phyloP scores from a whole-genome alignment of 108 stramenopile species.

The Nitzschia palea region DNA sequence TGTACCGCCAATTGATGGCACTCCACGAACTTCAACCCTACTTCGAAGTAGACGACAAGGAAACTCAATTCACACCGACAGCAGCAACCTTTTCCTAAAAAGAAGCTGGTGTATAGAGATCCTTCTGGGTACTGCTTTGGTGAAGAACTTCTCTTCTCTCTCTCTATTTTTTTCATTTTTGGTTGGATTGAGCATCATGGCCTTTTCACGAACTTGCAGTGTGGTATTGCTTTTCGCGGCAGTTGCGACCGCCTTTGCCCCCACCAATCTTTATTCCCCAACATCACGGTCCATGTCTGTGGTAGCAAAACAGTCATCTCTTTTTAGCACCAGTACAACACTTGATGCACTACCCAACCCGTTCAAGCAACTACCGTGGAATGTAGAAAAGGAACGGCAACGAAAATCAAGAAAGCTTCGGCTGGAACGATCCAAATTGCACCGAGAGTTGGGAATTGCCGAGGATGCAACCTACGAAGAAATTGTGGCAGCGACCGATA shows the following conservation, averaged over 20 bases:
- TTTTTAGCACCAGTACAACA: background rate
- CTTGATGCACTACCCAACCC: conserved; percentile 53
- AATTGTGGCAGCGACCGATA: conserved; percentile 65
- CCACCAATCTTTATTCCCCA: background rate
- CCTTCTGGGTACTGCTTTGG: background rate
- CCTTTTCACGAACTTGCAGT: background rate
- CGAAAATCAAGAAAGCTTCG: conserved; percentile 56
- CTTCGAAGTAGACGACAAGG: too few species aligned
- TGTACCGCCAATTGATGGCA: background rate
- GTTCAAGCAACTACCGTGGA: conserved; percentile 78
- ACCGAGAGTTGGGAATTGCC: conserved; percentile 81
- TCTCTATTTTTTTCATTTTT: background rate
- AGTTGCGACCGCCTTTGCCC: conserved; percentile 2
- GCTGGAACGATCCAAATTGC: conserved; percentile 61
- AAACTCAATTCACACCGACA: too few species aligned
- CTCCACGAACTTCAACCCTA: conserved; percentile 1
- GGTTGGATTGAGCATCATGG: background rate
- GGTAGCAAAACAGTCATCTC: background rate
- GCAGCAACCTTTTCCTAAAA: background rate
- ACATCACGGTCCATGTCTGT: background rate
- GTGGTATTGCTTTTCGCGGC: background rate
- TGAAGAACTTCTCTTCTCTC: background rate
- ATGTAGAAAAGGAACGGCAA: conserved; percentile 51
- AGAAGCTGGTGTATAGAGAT: background rate
- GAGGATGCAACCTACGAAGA: conserved; percentile 86